These are phyloP conservation scores for Isatis lusitanica DNA, from an alignment of 441 rosid species.

Conservation along the genomic window DNA sequence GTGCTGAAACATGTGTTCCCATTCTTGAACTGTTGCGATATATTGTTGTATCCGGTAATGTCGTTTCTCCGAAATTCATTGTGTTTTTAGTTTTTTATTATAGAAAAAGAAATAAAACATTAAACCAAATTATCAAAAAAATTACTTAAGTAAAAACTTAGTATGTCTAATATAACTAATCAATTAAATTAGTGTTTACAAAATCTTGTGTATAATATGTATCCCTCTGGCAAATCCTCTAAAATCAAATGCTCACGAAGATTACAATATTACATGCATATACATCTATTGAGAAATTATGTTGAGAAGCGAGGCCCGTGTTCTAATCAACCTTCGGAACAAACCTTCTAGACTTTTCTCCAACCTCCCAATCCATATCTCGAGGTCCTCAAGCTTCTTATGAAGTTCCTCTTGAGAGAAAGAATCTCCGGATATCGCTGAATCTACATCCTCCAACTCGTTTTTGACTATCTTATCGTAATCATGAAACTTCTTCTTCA, in stretches of 20 bases:
- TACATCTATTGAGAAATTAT: constrained; percentile 52
- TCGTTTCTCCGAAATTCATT: too few species aligned
- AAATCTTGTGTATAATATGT: constrained; percentile 11
- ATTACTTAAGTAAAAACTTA: too few species aligned
- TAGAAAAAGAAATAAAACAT: too few species aligned
- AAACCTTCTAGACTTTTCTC: constrained; percentile 56
- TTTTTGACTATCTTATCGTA: constrained; percentile 41
- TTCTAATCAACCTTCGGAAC: constrained; percentile 58
- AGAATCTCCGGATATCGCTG: constrained; percentile 38
- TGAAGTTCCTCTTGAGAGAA: constrained; percentile 29
- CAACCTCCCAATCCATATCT: constrained; percentile 42
- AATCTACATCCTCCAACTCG: constrained; percentile 46
- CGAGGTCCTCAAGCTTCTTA: constrained; percentile 47
- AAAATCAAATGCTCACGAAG: constrained; percentile 42
- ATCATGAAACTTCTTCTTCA: constrained; percentile 48
- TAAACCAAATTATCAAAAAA: too few species aligned
- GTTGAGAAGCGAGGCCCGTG: constrained; percentile 66
- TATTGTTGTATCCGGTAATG: too few species aligned
- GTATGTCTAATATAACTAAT: too few species aligned
- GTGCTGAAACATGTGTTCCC: too few species aligned
- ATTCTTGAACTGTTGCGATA: too few species aligned
- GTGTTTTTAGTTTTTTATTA: too few species aligned
- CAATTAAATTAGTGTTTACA: constrained; percentile 6
- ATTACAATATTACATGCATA: background rate
- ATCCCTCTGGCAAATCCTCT: constrained; percentile 38